phyloP scores from a whole-genome alignment of 2,329 filamentous ascomycete genomes.

The Pezicula neosporulosa region DNA sequence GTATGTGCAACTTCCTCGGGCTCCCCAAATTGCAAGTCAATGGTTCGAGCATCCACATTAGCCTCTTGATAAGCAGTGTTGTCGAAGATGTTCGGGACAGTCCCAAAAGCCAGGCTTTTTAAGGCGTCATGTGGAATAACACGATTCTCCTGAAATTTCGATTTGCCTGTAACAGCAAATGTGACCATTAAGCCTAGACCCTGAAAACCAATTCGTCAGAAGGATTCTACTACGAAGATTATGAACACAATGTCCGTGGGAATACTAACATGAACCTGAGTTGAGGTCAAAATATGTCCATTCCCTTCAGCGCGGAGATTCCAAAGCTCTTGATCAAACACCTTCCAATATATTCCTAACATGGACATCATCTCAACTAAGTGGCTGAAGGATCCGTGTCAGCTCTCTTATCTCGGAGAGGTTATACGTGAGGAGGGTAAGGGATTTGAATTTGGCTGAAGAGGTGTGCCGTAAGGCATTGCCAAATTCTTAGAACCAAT shows the following conservation, averaged over 20 bases:
- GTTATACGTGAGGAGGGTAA: no score
- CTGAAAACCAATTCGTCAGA: no score
- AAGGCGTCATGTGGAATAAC: slow-evolving; percentile 50
- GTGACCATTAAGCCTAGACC: slow-evolving; percentile 53
- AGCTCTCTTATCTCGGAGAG: no score
- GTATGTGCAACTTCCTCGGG: slow-evolving; percentile 48
- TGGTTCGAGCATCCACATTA: slow-evolving; percentile 19
- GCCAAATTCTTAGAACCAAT: no score
- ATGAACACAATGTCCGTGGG: no score
- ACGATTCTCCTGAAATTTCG: slow-evolving; percentile 44
- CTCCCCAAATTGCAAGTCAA: slow-evolving; percentile 45
- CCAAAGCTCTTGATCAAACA: slow-evolving; percentile 49
- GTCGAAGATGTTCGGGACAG: slow-evolving; percentile 52
- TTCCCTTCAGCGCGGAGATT: slow-evolving; percentile 41
- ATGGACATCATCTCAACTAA: slow-evolving; percentile 31
- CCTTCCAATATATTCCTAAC: slow-evolving; percentile 53
- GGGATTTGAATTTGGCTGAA: no score
- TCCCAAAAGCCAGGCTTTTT: slow-evolving; percentile 54
- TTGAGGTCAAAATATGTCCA: slow-evolving; percentile 32
- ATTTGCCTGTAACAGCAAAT: slow-evolving; percentile 48
- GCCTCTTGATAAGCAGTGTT: slow-evolving; percentile 35
- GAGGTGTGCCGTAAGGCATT: no score
- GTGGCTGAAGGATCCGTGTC: slow-evolving; percentile 10
- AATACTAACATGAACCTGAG: slow-evolving; percentile 19
- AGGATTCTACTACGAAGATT: neutral